Evolutionary conservation across 805 yeast species (phyloP).

Genomic region (Metschnikowia orientalis): DNA sequence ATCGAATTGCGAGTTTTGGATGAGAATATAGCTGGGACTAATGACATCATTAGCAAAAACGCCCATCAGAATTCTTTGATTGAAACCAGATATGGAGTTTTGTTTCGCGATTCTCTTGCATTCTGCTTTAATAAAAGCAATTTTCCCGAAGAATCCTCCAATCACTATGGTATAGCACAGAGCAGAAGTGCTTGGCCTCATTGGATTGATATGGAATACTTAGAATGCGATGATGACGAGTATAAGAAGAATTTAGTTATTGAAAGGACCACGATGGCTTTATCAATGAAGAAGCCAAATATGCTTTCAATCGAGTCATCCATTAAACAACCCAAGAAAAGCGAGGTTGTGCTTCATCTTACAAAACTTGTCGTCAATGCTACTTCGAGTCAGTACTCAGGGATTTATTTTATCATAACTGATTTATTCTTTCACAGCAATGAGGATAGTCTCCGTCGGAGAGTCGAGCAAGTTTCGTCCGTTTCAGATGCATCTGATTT

Average conservation of each 20-base stretch:
- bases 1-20: slow-evolving; percentile 51
- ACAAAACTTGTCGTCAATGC: slow-evolving; percentile 38
- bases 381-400: slow-evolving; percentile 35
- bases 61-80: slow-evolving; percentile 37
- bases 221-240: slow-evolving; percentile 23
- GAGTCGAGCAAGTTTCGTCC: slow-evolving; percentile 35
- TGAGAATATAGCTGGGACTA: slow-evolving; percentile 40
- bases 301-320: slow-evolving; percentile 36
- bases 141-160: slow-evolving; percentile 6
- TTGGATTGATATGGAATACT: slow-evolving; percentile 20
- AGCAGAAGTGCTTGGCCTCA: slow-evolving; percentile 14
- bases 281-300: slow-evolving; percentile 50
- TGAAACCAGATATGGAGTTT: slow-evolving; percentile 55
- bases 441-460: slow-evolving; percentile 33
- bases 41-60: slow-evolving; percentile 30
- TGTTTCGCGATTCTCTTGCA: slow-evolving; percentile 52
- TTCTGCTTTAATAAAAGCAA: slow-evolving; percentile 44
- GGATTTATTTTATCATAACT: slow-evolving; percentile 31
- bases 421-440: slow-evolving; percentile 32
- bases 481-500: slow-evolving; percentile 36
- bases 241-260: slow-evolving; percentile 26
- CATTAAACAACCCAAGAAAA: slow-evolving; percentile 19
- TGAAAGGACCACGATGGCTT: slow-evolving; percentile 38
- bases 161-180: slow-evolving; percentile 6
- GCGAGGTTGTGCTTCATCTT: slow-evolving; percentile 30